Evolutionary conservation across 2,329 filamentous ascomycete genomes (phyloP).

Genomic region (Didymella pinodella): DNA sequence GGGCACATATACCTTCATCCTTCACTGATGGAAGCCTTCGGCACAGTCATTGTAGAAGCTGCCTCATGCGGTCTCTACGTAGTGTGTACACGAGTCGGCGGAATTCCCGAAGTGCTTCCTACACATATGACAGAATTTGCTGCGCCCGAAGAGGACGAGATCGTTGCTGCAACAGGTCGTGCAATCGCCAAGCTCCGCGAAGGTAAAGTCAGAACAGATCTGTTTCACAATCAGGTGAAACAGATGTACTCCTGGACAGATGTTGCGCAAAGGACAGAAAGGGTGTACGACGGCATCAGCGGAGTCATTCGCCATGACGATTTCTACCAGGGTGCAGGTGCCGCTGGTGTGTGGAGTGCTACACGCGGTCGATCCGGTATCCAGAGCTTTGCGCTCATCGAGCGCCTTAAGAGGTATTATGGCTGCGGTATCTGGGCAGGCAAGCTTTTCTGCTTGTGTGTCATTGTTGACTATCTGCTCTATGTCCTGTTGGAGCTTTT

Average conservation of each 20-base stretch:
- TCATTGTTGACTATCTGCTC: conserved; percentile 91
- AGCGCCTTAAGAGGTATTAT: conserved; percentile 94
- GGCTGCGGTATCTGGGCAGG: conserved; percentile 98
- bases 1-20: conserved; percentile 97
- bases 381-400: conserved; percentile 90
- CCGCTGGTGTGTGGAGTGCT: conserved; percentile 70
- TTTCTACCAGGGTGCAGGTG: conserved; percentile 84
- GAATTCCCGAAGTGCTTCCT: conserved; percentile 94
- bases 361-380: conserved; percentile 73
- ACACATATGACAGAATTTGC: conserved; percentile 98
- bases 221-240: conserved; percentile 95
- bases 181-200: conserved; percentile 87
- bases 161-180: conserved; percentile 86
- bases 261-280: conserved; percentile 89
- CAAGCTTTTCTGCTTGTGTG: conserved; percentile 94
- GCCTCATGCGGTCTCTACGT: conserved; percentile 96
- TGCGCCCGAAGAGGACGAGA: conserved; percentile 93
- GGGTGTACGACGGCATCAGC: conserved; percentile 92
- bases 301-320: conserved; percentile 85
- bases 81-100: conserved; percentile 94
- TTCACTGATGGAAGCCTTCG: conserved; percentile 94
- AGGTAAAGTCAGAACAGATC: conserved; percentile 87
- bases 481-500: conserved; percentile 88
- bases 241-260: conserved; percentile 99
- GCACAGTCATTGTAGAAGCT: conserved; percentile 96